Conservation (phyloP, 805 yeast species). For the Candida verbasci region DNA sequence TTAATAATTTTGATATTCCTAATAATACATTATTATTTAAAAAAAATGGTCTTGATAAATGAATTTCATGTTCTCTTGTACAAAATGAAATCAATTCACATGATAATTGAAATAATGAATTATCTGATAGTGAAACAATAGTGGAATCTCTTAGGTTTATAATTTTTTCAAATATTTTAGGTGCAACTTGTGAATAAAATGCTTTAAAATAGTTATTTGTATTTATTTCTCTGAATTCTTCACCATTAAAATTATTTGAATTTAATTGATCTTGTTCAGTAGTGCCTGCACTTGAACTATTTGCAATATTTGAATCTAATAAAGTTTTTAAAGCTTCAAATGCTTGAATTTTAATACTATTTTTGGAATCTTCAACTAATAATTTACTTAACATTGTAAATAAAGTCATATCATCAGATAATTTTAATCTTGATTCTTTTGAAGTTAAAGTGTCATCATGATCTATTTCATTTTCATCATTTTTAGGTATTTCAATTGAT, state of each 20-base stretch:
- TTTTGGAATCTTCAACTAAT: constrained; percentile 56
- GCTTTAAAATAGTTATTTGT: constrained; percentile 47
- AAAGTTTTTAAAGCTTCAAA: constrained; percentile 76
- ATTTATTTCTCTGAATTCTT: constrained; percentile 28
- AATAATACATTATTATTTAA: constrained; percentile 53
- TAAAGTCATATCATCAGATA: constrained; percentile 57
- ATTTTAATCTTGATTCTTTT: constrained; percentile 20
- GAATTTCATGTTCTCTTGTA: constrained; percentile 56
- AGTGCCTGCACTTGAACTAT: constrained; percentile 4
- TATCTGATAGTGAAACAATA: constrained; percentile 33
- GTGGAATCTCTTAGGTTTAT: constrained; percentile 23
- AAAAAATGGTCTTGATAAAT: constrained; percentile 58
- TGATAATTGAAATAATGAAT: constrained; percentile 48
- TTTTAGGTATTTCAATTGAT: not conserved
- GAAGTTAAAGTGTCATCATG: constrained; percentile 5
- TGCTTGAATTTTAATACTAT: constrained; percentile 77
- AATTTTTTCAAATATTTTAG: constrained; percentile 48
- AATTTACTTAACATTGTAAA: constrained; percentile 53
- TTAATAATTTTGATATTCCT: constrained; percentile 51
- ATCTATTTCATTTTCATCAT: constrained; percentile 9
- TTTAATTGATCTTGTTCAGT: too few species aligned
- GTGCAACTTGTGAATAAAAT: constrained; percentile 63
- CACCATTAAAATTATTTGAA: constrained; percentile 8
- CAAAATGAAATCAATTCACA: constrained; percentile 73
- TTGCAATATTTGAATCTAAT: constrained; percentile 53